phyloP scores from a whole-genome alignment of 345 rosid genomes.

The Balakata baccata region DNA sequence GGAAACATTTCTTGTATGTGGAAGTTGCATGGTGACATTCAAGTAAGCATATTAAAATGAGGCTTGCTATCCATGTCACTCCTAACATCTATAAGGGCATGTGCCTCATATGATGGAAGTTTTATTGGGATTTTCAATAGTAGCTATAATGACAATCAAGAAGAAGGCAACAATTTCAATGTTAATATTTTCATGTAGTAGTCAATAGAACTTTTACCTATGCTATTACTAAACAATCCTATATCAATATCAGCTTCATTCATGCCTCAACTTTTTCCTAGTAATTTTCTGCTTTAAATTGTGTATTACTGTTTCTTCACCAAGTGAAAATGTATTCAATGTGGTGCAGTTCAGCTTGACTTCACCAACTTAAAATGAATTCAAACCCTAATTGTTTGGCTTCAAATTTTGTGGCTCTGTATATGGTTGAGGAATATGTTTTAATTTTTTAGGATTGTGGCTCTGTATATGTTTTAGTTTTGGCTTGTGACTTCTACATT shows the following conservation, averaged over 20 bases:
- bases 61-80: slow-evolving; percentile 10
- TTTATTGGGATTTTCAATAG: background rate
- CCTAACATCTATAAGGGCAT: background rate
- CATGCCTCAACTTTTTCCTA: background rate
- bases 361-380: background rate
- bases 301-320: background rate
- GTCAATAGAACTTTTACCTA: background rate
- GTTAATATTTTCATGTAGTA: background rate
- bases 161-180: background rate
- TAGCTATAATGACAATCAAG: background rate
- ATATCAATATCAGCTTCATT: background rate
- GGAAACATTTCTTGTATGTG: slow-evolving; percentile 69
- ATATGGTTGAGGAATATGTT: no score
- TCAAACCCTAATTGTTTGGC: background rate
- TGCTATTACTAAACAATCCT: background rate
- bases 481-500: background rate
- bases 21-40: slow-evolving; percentile 91
- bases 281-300: background rate
- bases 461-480: background rate
- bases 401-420: background rate
- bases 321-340: background rate
- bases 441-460: no score
- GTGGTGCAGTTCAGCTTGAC: background rate
- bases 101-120: background rate
- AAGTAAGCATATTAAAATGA: slow-evolving; percentile 36